Evolutionary conservation across 257 asterid species (phyloP).

Genomic region (Nicotiana tabacum): DNA sequence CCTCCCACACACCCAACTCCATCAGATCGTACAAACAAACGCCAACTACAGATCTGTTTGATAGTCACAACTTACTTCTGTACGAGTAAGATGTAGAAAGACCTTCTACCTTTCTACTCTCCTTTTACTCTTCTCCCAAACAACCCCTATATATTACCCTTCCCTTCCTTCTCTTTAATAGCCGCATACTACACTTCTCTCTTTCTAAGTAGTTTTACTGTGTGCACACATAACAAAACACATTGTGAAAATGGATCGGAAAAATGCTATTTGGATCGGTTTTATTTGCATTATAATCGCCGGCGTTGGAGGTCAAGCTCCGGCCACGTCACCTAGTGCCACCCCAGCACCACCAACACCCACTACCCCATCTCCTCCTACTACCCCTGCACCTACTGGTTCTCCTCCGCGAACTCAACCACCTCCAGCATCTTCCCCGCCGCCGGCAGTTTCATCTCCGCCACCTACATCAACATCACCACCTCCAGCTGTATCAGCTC

Average conservation of each 20-base stretch:
- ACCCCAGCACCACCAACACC: slow-evolving; percentile 26
- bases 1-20: not conserved
- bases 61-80: not conserved
- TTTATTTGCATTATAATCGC: slow-evolving; percentile 47
- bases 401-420: slow-evolving; percentile 35
- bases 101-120: not conserved
- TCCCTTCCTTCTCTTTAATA: not conserved
- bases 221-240: not conserved
- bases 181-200: slow-evolving; percentile 2
- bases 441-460: slow-evolving; percentile 28
- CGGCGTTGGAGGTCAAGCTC: slow-evolving; percentile 57
- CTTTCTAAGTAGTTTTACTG: not conserved
- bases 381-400: slow-evolving; percentile 27
- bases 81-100: not conserved
- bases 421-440: slow-evolving; percentile 21
- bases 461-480: slow-evolving; percentile 3
- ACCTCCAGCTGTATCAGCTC: slow-evolving; percentile 1
- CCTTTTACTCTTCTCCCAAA: slow-evolving; percentile 10
- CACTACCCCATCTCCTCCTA: slow-evolving; percentile 27
- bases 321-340: slow-evolving; percentile 45
- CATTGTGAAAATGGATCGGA: slow-evolving; percentile 34
- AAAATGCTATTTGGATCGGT: slow-evolving; percentile 21
- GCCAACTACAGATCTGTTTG: slow-evolving; percentile 6
- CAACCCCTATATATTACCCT: slow-evolving; percentile 15
- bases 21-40: not conserved